Percentiles rank a stretch among this genome's conserved stretches.
Evolutionary conservation across 148 eudicot species (phyloP).

Genomic region (Vaccinium myrtillus): DNA sequence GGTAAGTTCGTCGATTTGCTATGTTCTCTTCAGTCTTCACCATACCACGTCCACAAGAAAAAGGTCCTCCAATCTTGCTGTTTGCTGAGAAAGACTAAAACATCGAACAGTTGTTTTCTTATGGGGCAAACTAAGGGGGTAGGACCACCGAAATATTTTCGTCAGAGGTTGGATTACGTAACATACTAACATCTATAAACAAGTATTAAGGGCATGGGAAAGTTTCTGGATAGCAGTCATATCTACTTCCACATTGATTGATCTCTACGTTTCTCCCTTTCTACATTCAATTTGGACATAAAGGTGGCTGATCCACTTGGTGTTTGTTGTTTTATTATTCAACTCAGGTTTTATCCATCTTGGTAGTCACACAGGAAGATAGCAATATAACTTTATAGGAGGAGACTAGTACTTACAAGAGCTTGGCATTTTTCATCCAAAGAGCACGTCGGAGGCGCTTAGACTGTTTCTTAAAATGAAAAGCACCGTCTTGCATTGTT

Average conservation of each 20-base stretch:
- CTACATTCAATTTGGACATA: neutral
- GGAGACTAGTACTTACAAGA: constrained; percentile 54
- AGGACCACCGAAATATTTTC: neutral
- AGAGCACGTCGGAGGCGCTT: constrained; percentile 93
- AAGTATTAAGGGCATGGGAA: neutral
- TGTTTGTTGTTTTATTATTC: neutral
- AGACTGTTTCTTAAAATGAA: constrained; percentile 96
- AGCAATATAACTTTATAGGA: neutral
- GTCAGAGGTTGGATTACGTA: neutral
- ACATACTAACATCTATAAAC: neutral
- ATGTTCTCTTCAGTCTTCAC: neutral
- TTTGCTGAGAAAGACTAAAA: neutral
- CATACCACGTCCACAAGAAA: neutral
- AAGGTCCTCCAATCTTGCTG: neutral
- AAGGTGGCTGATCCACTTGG: neutral
- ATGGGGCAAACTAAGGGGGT: neutral
- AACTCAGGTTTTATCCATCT: neutral
- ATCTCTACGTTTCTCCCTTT: neutral
- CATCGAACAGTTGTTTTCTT: neutral
- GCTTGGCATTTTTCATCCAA: constrained; percentile 97
- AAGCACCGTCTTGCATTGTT: constrained; percentile 96
- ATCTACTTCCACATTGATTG: neutral
- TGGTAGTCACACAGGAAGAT: neutral
- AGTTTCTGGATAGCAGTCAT: neutral
- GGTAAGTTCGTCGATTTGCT: neutral